phyloP scores from a whole-genome alignment of 148 eudicot genomes.

The Rhododendron ovatum region DNA sequence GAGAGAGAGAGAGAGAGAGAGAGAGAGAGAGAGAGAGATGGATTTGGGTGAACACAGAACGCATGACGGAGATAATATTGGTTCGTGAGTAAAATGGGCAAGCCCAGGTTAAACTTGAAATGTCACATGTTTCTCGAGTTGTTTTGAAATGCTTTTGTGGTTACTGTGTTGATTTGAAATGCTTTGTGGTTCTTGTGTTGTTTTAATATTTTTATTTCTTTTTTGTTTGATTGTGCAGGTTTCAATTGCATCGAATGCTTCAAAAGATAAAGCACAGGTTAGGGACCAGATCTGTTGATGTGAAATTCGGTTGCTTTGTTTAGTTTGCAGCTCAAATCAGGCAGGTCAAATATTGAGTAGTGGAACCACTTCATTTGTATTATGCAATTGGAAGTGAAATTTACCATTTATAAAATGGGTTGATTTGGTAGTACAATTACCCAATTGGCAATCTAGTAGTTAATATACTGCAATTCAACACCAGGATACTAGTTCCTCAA shows the following conservation, averaged over 20 bases:
- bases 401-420: background rate
- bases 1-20: too few relatives aligned
- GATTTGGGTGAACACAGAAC: too few relatives aligned
- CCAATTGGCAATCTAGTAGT: background rate
- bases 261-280: constrained; percentile 81
- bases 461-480: background rate
- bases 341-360: background rate
- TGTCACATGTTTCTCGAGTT: background rate
- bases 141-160: background rate
- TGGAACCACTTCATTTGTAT: constrained; percentile 10
- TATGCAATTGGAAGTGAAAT: constrained; percentile 16
- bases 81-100: too few relatives aligned
- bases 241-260: constrained; percentile 65
- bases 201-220: background rate
- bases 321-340: background rate
- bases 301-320: background rate
- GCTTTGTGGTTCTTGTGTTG: background rate
- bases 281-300: constrained; percentile 2
- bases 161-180: background rate
- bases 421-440: background rate
- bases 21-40: too few relatives aligned
- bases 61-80: too few relatives aligned
- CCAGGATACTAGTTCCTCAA: background rate
- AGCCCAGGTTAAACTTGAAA: background rate
- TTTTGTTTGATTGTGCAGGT: constrained; percentile 40